Evolutionary conservation across 306 rosid genomes (phyloP).

Genomic region (Glycyrrhiza uralensis): DNA sequence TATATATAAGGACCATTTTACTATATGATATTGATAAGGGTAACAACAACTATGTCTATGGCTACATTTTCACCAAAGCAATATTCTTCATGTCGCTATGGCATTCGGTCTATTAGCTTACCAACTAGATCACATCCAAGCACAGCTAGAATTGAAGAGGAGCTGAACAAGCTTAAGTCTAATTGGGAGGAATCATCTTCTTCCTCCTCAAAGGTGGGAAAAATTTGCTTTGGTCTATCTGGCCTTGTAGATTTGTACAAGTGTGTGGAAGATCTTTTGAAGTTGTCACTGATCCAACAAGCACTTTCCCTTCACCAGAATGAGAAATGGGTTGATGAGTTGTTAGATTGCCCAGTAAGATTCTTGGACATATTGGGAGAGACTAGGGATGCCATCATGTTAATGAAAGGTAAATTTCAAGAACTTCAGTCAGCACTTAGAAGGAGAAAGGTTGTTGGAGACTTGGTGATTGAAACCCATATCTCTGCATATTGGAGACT

Average conservation of each 20-base stretch:
- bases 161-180: conserved; percentile 52
- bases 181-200: conserved; percentile 45
- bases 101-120: conserved; percentile 58
- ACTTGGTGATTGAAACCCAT: conserved; percentile 35
- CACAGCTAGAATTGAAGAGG: conserved; percentile 47
- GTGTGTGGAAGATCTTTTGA: conserved; percentile 51
- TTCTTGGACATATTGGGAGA: conserved; percentile 56
- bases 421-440: conserved; percentile 64
- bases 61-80: conserved; percentile 49
- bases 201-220: conserved; percentile 36
- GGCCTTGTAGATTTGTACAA: conserved; percentile 46
- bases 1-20: background rate
- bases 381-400: conserved; percentile 43
- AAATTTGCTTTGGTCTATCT: conserved; percentile 37
- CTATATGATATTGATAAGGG: conserved; percentile 29
- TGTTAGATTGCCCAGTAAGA: conserved; percentile 49
- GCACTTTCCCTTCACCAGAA: conserved; percentile 47
- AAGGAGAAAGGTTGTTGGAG: conserved; percentile 48
- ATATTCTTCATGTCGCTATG: conserved; percentile 16
- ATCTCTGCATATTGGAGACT: conserved; percentile 34
- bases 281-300: conserved; percentile 50
- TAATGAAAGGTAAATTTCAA: conserved; percentile 40
- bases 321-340: conserved; percentile 58
- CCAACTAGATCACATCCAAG: conserved; percentile 78
- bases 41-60: conserved; percentile 34